These are phyloP conservation scores for Pseudofabraea citricarpa DNA, from an alignment of 2,329 filamentous ascomycete species.

Conservation along the genomic window DNA sequence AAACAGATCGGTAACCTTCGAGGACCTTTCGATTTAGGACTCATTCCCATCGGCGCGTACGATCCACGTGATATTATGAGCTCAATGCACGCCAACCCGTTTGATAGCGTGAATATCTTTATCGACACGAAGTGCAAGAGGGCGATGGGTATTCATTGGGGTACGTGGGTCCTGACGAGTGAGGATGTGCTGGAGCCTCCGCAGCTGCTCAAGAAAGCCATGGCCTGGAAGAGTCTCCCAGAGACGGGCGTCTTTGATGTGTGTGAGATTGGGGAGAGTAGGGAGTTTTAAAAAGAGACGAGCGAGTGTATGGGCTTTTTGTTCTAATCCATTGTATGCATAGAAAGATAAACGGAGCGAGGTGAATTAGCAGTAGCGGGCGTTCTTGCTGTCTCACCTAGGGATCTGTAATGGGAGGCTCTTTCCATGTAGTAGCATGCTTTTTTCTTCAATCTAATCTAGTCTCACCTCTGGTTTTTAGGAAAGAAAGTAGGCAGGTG, in stretches of 20 bases:
- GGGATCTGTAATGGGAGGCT: too few relatives aligned
- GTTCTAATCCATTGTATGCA: too few relatives aligned
- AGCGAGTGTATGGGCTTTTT: too few relatives aligned
- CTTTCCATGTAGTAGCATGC: too few relatives aligned
- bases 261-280: constrained; percentile 79
- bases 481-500: too few relatives aligned
- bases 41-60: constrained; percentile 94
- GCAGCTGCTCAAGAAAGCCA: constrained; percentile 62
- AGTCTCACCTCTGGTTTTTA: too few relatives aligned
- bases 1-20: constrained; percentile 72
- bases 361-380: too few relatives aligned
- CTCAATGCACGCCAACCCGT: constrained; percentile 79
- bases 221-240: constrained; percentile 60
- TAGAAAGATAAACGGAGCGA: too few relatives aligned
- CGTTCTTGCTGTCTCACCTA: too few relatives aligned
- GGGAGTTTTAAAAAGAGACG: constrained; percentile 54
- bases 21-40: constrained; percentile 83
- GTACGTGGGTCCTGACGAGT: constrained; percentile 78
- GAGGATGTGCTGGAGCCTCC: constrained; percentile 87
- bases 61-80: constrained; percentile 68
- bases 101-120: constrained; percentile 87
- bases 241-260: constrained; percentile 76
- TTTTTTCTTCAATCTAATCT: too few relatives aligned
- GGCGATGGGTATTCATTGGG: constrained; percentile 91
- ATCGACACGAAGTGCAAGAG: constrained; percentile 70